These are phyloP conservation scores for Rhizoclosmatium globosum DNA, from an alignment of 192 early-diverging fungal species.

Conservation along the genomic window DNA sequence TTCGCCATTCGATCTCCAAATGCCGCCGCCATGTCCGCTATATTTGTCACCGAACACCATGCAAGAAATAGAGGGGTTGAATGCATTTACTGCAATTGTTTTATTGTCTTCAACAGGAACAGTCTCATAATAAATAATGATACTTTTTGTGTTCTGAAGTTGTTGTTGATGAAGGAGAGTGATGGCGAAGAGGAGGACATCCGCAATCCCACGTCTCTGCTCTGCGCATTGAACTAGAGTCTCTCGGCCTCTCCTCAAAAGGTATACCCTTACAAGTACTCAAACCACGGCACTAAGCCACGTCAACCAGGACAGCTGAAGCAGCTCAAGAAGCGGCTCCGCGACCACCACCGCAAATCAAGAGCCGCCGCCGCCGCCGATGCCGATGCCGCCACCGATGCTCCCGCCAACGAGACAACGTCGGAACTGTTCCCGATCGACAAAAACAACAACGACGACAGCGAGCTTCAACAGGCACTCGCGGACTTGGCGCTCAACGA, in stretches of 20 bases:
- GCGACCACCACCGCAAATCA: not conserved
- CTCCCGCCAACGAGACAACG: not conserved
- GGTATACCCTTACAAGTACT: not conserved
- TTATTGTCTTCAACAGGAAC: too few relatives aligned
- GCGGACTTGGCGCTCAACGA: not conserved
- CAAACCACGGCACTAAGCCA: not conserved
- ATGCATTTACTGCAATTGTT: too few relatives aligned
- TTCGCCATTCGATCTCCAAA: too few relatives aligned
- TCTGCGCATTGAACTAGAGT: not conserved
- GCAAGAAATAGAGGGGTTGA: too few relatives aligned
- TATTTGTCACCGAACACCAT: too few relatives aligned
- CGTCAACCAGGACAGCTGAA: conserved; percentile 3
- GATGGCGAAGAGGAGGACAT: not conserved
- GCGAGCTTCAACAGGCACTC: too few relatives aligned
- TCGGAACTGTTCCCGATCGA: not conserved
- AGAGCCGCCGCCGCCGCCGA: not conserved
- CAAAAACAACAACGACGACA: conserved; percentile 46
- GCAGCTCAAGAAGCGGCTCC: conserved; percentile 9
- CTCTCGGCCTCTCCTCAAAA: conserved; percentile 15
- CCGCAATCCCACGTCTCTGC: not conserved
- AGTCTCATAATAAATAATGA: too few relatives aligned
- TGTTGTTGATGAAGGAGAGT: too few relatives aligned
- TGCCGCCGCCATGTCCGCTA: too few relatives aligned
- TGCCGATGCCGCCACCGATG: not conserved
- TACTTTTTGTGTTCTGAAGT: too few relatives aligned